Evolutionary conservation across 129 eudicot genomes (phyloP), one percentile per base, ranked within the genome.

Genomic region (Lactuca saligna): DNA sequence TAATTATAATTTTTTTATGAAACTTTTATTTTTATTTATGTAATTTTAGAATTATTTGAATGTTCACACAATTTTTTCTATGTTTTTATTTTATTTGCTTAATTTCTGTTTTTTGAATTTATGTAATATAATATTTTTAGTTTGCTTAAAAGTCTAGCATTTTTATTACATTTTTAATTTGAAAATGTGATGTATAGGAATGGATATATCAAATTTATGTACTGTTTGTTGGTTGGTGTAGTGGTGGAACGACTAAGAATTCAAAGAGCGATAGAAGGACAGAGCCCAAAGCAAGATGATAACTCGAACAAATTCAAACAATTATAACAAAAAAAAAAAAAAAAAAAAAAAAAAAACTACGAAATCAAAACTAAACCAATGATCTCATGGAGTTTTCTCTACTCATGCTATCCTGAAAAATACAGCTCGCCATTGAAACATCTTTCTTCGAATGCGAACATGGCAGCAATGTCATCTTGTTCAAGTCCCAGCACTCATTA

Each of bases 401-500:
- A 71, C 75, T 80, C 75, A 77, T 41, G 16, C 75, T 84, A 57
- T 74, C 71, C 10, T 78, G 78, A 61, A 78, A 81, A 82, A 88
- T 67, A 65, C 80, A 73, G 3, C 82, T 69, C 4, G 84, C 41
- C 68, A 65, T 58, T 8, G 80, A 73, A 67, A 66, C 75, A 73
- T 54, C 63, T 51, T 84, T 73, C 75, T 54, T 82, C 0, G 64
- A 71, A 48, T 66, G 81, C 65, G 79, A 33, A 67, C 79, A 70
- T 67, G 72, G 77, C 69, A 73, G 14, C 81, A 79, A 5, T 14
- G 65, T 82, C 79, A 69, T 79, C 63, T 83, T 74, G 38, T 85
- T 78, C 41, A 81, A 66, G 65, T 86, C 82, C 89, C 92, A 86
- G 14, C 65, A 82, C 75, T 85, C 91, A 48, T 75, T 65, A 54